A percentile compares a stretch with the other conserved stretches of the same genome.
These are phyloP conservation scores for Phyllosticta paracitricarpa DNA, from an alignment of 2,329 filamentous ascomycete genomes.

Conservation along the genomic window DNA sequence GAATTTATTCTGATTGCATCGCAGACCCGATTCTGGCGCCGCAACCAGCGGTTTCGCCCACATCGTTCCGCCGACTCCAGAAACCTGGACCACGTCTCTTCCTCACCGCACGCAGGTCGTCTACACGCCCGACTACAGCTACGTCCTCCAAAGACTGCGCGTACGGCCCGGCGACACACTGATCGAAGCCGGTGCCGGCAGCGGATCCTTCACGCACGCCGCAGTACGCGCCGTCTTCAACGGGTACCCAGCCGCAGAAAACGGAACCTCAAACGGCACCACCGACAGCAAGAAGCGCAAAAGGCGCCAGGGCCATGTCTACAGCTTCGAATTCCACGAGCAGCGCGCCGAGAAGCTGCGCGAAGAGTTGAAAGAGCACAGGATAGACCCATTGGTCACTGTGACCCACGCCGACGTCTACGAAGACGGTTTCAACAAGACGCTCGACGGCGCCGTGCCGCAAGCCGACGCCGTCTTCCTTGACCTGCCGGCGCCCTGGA, in stretches of 20 bases:
- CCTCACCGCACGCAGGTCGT: slow-evolving; percentile 80
- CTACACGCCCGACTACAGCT: slow-evolving; percentile 80
- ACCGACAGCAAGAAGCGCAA: slow-evolving; percentile 23
- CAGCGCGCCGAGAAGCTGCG: slow-evolving; percentile 59
- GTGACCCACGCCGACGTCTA: slow-evolving; percentile 75
- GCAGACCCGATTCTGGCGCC: slow-evolving; percentile 33
- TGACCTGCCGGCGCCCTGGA: slow-evolving; percentile 73
- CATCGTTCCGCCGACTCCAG: slow-evolving; percentile 67
- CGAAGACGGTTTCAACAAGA: slow-evolving; percentile 53
- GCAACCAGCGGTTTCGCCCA: slow-evolving; percentile 63
- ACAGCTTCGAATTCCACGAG: slow-evolving; percentile 74
- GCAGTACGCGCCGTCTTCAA: slow-evolving; percentile 66
- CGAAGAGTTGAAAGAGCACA: slow-evolving; percentile 59
- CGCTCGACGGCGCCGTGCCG: slow-evolving; percentile 29
- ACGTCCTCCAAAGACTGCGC: slow-evolving; percentile 65
- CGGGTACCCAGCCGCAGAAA: slow-evolving; percentile 45
- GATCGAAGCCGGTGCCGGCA: slow-evolving; percentile 74
- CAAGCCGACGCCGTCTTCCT: slow-evolving; percentile 65
- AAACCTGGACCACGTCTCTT: slow-evolving; percentile 70
- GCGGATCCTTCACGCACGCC: slow-evolving; percentile 76
- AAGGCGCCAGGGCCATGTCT: slow-evolving; percentile 53
- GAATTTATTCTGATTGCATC: neutral
- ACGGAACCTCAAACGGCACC: slow-evolving; percentile 8
- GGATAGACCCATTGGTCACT: slow-evolving; percentile 54
- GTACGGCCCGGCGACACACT: slow-evolving; percentile 62